Conservation (phyloP, 1,284 basidiomycete genomes). For the Rhodotorula sp. region DNA sequence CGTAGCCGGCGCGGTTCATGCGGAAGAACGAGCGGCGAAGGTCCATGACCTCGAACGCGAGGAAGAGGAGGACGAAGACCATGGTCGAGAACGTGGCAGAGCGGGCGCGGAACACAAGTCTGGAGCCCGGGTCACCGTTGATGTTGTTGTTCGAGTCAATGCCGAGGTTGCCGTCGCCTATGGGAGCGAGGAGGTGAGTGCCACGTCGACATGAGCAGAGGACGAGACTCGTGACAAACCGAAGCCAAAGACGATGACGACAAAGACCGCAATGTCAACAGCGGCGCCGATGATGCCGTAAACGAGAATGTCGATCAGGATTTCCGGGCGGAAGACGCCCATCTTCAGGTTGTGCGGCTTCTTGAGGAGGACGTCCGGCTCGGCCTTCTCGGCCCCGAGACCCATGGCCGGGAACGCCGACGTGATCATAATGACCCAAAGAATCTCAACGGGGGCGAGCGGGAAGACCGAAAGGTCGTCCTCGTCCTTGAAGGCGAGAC, state of each 20-base stretch:
- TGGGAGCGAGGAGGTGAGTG: too few relatives aligned
- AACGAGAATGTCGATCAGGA: slow-evolving; percentile 60
- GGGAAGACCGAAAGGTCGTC: slow-evolving; percentile 65
- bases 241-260: slow-evolving; percentile 58
- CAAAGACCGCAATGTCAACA: slow-evolving; percentile 53
- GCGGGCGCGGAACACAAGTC: slow-evolving; percentile 50
- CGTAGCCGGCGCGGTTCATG: slow-evolving; percentile 42
- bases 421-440: slow-evolving; percentile 56
- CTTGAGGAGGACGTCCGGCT: slow-evolving; percentile 29
- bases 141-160: slow-evolving; percentile 48
- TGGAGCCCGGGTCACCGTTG: slow-evolving; percentile 43
- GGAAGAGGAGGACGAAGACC: slow-evolving; percentile 43
- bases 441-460: slow-evolving; percentile 64
- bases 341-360: slow-evolving; percentile 43
- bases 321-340: slow-evolving; percentile 50
- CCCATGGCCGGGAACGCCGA: slow-evolving; percentile 52
- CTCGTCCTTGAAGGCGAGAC: slow-evolving; percentile 66
- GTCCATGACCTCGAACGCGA: slow-evolving; percentile 52
- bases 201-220: too few relatives aligned
- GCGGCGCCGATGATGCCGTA: slow-evolving; percentile 68
- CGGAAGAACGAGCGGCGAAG: slow-evolving; percentile 49
- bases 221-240: slow-evolving; percentile 6
- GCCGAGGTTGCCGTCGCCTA: slow-evolving; percentile 15
- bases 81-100: slow-evolving; percentile 48
- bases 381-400: slow-evolving; percentile 43